phyloP scores from a whole-genome alignment of 208 protist genomes.

The Trypanosomatidae sp. region DNA sequence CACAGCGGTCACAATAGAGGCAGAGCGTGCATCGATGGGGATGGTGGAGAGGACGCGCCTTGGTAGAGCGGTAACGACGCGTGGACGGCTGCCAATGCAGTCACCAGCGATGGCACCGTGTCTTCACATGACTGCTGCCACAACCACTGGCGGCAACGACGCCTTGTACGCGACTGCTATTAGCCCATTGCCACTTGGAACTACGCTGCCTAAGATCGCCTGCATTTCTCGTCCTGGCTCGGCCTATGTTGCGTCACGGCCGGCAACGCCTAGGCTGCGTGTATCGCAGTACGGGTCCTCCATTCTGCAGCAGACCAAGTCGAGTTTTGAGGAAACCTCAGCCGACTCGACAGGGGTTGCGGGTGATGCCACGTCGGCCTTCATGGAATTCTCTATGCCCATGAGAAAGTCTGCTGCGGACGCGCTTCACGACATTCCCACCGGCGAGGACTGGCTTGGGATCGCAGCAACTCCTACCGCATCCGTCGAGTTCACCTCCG shows the following conservation, averaged over 20 bases:
- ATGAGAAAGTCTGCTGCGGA: not conserved
- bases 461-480: conserved; percentile 1
- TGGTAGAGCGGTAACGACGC: not conserved
- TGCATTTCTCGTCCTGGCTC: not conserved
- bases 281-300: not conserved
- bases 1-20: not conserved
- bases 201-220: not conserved
- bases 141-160: not conserved
- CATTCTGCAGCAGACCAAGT: not conserved
- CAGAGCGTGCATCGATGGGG: not conserved
- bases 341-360: not conserved
- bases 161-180: not conserved
- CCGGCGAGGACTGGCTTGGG: not conserved
- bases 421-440: not conserved
- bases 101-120: not conserved
- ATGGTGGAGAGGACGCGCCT: not conserved
- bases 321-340: not conserved
- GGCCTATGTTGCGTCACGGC: not conserved
- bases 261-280: not conserved
- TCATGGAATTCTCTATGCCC: not conserved
- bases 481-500: conserved; percentile 30
- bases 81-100: not conserved
- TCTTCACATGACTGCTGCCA: not conserved
- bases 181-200: not conserved
- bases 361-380: not conserved